Evolutionary conservation across 306 rosid genomes (phyloP).

Genomic region (Abrus precatorius): DNA sequence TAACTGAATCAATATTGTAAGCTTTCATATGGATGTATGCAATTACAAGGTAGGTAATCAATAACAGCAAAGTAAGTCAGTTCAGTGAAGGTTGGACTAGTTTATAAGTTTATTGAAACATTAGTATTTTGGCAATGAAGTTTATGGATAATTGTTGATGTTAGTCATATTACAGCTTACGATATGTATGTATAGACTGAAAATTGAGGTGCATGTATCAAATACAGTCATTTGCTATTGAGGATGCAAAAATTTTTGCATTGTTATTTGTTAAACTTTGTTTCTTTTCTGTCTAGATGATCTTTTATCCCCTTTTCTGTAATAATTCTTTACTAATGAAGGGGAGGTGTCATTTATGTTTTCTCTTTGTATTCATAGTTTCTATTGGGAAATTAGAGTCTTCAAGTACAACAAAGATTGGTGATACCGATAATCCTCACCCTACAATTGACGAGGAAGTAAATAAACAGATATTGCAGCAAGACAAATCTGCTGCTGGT

Average conservation of each 20-base stretch:
- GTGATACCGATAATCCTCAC: conserved; percentile 50
- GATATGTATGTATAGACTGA: neutral
- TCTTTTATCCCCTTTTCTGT: conserved; percentile 12
- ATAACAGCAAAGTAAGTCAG: neutral
- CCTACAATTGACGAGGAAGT: conserved; percentile 65
- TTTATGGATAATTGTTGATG: conserved; percentile 23
- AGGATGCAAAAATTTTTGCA: conserved; percentile 37
- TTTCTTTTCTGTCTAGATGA: conserved; percentile 3
- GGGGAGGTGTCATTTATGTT: conserved; percentile 37
- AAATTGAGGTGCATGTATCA: conserved; percentile 28
- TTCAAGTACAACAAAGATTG: conserved; percentile 52
- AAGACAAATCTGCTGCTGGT: conserved; percentile 79
- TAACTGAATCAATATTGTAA: conserved; percentile 18
- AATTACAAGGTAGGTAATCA: conserved; percentile 16
- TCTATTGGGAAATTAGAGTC: conserved; percentile 62
- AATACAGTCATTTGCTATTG: neutral
- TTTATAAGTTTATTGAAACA: conserved; percentile 38
- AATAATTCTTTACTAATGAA: conserved; percentile 38
- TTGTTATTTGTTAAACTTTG: conserved; percentile 1
- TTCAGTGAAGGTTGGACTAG: conserved; percentile 13
- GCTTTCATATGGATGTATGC: conserved; percentile 31
- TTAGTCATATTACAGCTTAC: neutral
- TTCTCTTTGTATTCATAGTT: conserved; percentile 49
- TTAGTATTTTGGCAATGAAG: conserved; percentile 26
- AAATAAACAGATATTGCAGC: conserved; percentile 62